Conservation (phyloP, 2,329 filamentous ascomycete species). For the Fonsecaea multimorphosa region DNA sequence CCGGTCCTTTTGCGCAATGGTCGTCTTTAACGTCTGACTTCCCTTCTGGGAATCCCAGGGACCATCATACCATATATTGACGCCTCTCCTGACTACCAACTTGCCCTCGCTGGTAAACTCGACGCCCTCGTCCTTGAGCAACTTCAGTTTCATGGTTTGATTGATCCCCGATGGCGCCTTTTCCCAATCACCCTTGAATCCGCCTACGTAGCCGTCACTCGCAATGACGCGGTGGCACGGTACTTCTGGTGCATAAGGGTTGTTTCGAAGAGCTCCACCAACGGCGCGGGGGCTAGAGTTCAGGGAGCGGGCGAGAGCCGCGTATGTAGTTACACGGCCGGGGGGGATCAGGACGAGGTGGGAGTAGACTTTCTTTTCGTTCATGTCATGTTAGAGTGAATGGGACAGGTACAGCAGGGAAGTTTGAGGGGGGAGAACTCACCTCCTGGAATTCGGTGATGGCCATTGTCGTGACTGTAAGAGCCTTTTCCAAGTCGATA, state of each 20-base stretch:
- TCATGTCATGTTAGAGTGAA: background rate
- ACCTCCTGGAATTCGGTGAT: slow-evolving; percentile 39
- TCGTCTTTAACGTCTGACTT: slow-evolving; percentile 4
- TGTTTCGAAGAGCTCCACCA: slow-evolving; percentile 50
- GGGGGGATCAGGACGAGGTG: slow-evolving; percentile 77
- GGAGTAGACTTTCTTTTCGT: slow-evolving; percentile 62
- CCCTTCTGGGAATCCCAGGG: slow-evolving; percentile 28
- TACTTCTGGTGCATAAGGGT: slow-evolving; percentile 52
- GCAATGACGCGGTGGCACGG: slow-evolving; percentile 49
- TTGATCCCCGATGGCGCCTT: slow-evolving; percentile 54
- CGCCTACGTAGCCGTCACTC: slow-evolving; percentile 48
- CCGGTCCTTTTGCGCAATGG: slow-evolving; percentile 2
- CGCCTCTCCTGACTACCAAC: slow-evolving; percentile 27
- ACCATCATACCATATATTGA: slow-evolving; percentile 32
- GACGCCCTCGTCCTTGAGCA: slow-evolving; percentile 47
- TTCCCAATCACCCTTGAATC: slow-evolving; percentile 57
- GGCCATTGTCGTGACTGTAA: background rate
- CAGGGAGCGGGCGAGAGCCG: slow-evolving; percentile 66
- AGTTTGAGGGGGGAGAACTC: background rate
- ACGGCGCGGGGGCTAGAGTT: slow-evolving; percentile 44
- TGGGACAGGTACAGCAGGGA: too few species aligned
- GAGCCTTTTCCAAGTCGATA: background rate
- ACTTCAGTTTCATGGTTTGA: slow-evolving; percentile 46
- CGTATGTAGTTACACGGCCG: slow-evolving; percentile 79
- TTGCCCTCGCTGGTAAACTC: slow-evolving; percentile 43